Conservation (phyloP, 2,329 filamentous ascomycete genomes). For the Pseudogymnoascus destructans region DNA sequence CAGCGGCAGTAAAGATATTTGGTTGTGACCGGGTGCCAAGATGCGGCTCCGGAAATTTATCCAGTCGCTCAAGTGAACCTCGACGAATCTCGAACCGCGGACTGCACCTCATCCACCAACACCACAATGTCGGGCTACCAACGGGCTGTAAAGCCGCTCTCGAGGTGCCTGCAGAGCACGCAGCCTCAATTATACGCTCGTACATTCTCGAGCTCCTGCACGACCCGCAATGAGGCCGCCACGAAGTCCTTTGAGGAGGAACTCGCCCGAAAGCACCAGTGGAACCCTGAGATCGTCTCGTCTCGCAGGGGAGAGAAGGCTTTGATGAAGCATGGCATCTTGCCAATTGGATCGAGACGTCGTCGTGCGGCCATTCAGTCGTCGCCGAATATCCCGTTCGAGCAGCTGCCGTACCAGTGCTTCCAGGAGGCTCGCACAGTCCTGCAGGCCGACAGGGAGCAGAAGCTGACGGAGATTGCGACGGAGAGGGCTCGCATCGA, state of each 20-base stretch:
- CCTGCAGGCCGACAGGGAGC: conserved; percentile 61
- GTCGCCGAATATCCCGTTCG: conserved; percentile 61
- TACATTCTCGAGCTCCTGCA: conserved; percentile 23
- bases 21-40: conserved; percentile 4
- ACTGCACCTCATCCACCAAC: background rate
- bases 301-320: conserved; percentile 50
- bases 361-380: conserved; percentile 60
- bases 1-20: conserved; percentile 14
- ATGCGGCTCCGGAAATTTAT: conserved; percentile 18
- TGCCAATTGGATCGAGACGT: conserved; percentile 72
- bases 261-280: conserved; percentile 28
- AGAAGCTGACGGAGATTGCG: conserved; percentile 66
- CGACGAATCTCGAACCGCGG: conserved; percentile 4
- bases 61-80: conserved; percentile 11
- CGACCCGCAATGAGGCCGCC: conserved; percentile 25
- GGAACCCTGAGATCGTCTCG: conserved; percentile 58
- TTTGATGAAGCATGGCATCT: conserved; percentile 53
- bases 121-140: conserved; percentile 44
- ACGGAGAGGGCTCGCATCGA: conserved; percentile 56
- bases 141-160: conserved; percentile 43
- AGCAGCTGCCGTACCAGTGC: conserved; percentile 90
- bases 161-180: conserved; percentile 37
- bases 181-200: conserved; percentile 20
- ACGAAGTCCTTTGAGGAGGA: conserved; percentile 26
- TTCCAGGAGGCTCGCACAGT: conserved; percentile 92